Evolutionary conservation across 2,329 filamentous ascomycete species (phyloP).

Genomic region (Graphium sp.): DNA sequence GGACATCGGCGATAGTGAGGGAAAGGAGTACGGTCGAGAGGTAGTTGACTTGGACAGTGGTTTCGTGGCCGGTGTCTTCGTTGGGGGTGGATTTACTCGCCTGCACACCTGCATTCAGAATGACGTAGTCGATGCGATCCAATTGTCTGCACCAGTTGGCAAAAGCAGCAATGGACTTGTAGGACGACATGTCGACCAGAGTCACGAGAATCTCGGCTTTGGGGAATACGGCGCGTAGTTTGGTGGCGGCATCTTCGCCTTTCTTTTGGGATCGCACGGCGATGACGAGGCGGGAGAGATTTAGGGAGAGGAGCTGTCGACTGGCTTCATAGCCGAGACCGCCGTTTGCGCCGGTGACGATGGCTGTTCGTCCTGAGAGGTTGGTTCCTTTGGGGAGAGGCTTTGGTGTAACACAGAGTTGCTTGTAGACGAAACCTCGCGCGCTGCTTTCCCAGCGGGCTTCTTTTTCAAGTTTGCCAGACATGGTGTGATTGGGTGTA

Average conservation of each 20-base stretch:
- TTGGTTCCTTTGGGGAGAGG: conserved; percentile 5
- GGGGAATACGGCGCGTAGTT: conserved; percentile 13
- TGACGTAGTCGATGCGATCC: conserved; percentile 20
- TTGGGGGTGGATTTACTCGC: conserved; percentile 6
- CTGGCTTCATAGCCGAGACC: conserved; percentile 26
- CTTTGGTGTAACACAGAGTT: conserved; percentile 6
- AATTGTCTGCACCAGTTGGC: conserved; percentile 14
- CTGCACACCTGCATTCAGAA: conserved; percentile 24
- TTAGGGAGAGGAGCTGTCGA: conserved; percentile 18
- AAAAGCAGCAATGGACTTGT: conserved; percentile 23
- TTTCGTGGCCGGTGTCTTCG: conserved; percentile 15
- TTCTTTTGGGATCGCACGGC: conserved; percentile 19
- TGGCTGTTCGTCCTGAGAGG: conserved; percentile 17
- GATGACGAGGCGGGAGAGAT: conserved; percentile 20
- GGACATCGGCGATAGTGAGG: conserved; percentile 13
- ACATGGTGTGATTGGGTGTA: too few relatives aligned
- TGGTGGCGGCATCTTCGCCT: conserved; percentile 18
- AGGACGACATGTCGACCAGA: conserved; percentile 23
- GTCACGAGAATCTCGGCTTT: conserved; percentile 21
- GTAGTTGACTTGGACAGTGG: conserved; percentile 21
- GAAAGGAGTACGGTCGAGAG: conserved; percentile 16
- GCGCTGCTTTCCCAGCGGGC: conserved; percentile 4
- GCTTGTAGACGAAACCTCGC: conserved; percentile 3
- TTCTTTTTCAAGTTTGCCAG: conserved; percentile 4
- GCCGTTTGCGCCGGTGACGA: conserved; percentile 26